These are phyloP conservation scores for Fusarium transvaalense DNA, from an alignment of 2,329 filamentous ascomycete genomes.

Conservation along the genomic window DNA sequence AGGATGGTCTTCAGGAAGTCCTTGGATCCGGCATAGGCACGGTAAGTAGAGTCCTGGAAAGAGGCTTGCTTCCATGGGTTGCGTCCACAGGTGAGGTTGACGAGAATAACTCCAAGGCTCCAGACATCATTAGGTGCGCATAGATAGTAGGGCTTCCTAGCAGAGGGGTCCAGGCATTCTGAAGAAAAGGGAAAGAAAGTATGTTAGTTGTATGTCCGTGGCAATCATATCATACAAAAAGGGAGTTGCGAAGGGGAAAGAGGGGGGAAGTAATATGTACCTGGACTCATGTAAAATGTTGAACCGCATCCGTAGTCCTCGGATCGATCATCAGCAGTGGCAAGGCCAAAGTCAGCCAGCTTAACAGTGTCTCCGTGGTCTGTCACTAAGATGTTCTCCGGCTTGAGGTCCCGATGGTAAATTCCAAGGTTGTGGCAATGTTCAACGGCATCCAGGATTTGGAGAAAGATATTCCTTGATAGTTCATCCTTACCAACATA, in stretches of 20 bases:
- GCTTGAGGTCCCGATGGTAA: slow-evolving; percentile 97
- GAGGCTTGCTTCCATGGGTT: slow-evolving; percentile 99
- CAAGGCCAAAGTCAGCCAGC: slow-evolving; percentile 96
- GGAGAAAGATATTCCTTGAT: slow-evolving; percentile 88
- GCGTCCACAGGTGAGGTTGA: slow-evolving; percentile 96
- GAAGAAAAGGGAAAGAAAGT: slow-evolving; percentile 46
- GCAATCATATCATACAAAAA: slow-evolving; percentile 4
- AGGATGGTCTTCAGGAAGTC: slow-evolving; percentile 94
- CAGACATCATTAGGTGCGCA: slow-evolving; percentile 97
- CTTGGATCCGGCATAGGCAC: slow-evolving; percentile 85
- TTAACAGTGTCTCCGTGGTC: slow-evolving; percentile 91
- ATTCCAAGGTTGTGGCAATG: slow-evolving; percentile 94
- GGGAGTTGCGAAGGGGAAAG: slow-evolving; percentile 19
- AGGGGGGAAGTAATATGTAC: slow-evolving; percentile 65
- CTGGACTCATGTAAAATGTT: slow-evolving; percentile 99
- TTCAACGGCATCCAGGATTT: slow-evolving; percentile 95
- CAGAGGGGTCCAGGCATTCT: slow-evolving; percentile 90
- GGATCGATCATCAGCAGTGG: slow-evolving; percentile 84
- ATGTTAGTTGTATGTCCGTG: slow-evolving; percentile 45
- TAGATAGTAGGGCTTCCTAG: slow-evolving; percentile 82
- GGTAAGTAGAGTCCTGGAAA: slow-evolving; percentile 92
- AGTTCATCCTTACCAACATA: slow-evolving; percentile 94
- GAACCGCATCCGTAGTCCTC: slow-evolving; percentile 98
- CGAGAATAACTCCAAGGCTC: slow-evolving; percentile 97
- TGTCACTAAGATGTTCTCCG: slow-evolving; percentile 95